These are phyloP conservation scores for Leccinum fuscescens DNA, from an alignment of 1,284 basidiomycete genomes.

Conservation along the genomic window DNA sequence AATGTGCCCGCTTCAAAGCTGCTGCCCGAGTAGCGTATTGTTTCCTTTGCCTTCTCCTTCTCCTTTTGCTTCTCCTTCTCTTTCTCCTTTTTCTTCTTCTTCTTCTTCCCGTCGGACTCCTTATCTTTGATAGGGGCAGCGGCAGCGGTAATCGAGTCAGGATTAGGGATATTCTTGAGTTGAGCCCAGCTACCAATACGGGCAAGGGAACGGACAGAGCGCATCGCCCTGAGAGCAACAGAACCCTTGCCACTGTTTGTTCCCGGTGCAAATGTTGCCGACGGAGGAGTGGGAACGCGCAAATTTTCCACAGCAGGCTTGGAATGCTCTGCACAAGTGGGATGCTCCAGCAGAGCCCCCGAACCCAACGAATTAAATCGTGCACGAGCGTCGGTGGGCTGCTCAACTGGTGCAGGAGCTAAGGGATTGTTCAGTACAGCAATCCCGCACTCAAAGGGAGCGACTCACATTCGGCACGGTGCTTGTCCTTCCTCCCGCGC, in stretches of 20 bases:
- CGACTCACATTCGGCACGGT: conserved; percentile 45
- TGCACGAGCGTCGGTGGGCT: conserved; percentile 35
- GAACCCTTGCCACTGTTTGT: conserved; percentile 42
- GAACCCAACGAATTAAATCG: conserved; percentile 69
- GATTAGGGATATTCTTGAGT: conserved; percentile 40
- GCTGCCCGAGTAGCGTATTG: conserved; percentile 50
- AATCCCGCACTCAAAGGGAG: neutral
- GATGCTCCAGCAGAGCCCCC: conserved; percentile 44
- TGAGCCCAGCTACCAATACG: conserved; percentile 70
- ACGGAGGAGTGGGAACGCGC: conserved; percentile 23
- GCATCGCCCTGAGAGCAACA: conserved; percentile 74
- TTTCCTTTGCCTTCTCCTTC: conserved; percentile 29
- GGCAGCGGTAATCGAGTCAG: conserved; percentile 29
- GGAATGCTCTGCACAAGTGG: conserved; percentile 7
- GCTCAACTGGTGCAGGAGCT: conserved; percentile 47
- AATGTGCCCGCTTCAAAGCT: conserved; percentile 64
- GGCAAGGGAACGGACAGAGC: conserved; percentile 68
- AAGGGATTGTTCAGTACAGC: conserved; percentile 21
- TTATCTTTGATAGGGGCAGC: conserved; percentile 30
- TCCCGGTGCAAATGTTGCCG: conserved; percentile 19
- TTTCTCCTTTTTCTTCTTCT: conserved; percentile 35
- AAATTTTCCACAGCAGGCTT: conserved; percentile 11
- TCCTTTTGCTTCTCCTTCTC: conserved; percentile 33
- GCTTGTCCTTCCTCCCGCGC: conserved; percentile 46
- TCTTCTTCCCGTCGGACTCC: conserved; percentile 36